These are phyloP conservation scores for Solanum piurae DNA, from an alignment of 257 asterid species.

Conservation along the genomic window DNA sequence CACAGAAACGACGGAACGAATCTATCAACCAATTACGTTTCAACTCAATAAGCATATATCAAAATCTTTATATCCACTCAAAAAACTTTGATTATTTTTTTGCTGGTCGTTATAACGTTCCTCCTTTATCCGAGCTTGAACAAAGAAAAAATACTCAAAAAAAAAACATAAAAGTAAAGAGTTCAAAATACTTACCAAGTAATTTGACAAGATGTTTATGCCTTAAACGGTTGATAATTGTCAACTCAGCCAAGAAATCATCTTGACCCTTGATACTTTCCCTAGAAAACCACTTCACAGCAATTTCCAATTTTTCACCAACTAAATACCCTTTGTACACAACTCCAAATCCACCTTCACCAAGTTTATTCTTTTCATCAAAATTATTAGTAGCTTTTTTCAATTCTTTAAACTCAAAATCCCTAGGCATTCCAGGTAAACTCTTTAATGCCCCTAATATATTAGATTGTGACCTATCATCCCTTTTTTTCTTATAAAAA, in stretches of 20 bases:
- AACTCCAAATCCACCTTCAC: slow-evolving; percentile 85
- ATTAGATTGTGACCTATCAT: slow-evolving; percentile 13
- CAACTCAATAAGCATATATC: no score
- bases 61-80: no score
- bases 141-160: not conserved
- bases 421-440: slow-evolving; percentile 71
- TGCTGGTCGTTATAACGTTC: not conserved
- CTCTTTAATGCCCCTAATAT: slow-evolving; percentile 50
- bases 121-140: not conserved
- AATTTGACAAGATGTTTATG: slow-evolving; percentile 77
- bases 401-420: slow-evolving; percentile 52
- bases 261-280: slow-evolving; percentile 66
- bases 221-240: slow-evolving; percentile 78
- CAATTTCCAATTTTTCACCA: slow-evolving; percentile 54
- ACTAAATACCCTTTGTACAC: slow-evolving; percentile 54
- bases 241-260: slow-evolving; percentile 84
- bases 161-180: not conserved
- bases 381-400: slow-evolving; percentile 64
- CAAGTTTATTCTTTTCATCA: slow-evolving; percentile 59
- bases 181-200: slow-evolving; percentile 36
- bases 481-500: slow-evolving; percentile 17
- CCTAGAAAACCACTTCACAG: slow-evolving; percentile 73
- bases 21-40: no score
- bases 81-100: no score
- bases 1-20: no score